Base-by-base conservation (phyloP, 352 stramenopile genomes). In the Lagenidium sp. region DNA sequence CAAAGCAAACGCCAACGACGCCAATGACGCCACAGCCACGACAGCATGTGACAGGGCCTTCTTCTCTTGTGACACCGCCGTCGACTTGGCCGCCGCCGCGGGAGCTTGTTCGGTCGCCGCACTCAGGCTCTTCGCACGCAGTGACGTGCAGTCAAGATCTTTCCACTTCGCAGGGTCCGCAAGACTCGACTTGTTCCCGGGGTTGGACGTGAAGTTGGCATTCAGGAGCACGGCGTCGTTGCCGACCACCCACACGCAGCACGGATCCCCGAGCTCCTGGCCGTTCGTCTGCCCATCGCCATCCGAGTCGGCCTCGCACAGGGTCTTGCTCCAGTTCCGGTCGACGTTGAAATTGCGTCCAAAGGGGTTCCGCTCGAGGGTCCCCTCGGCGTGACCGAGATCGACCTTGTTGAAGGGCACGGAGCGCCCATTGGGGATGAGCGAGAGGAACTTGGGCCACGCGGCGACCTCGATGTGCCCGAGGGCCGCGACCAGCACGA, bases 201-300 rank as follows among this genome's bases (percentile, higher is more conserved):
- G 28, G 28, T 32, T 32, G 28, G 28, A 32, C 38, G 4, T 44
- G 23, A 13, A 11, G 38, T n/a, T 44, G 38, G 38, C 25, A 16
- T 13, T 26, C 2, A 23, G 25, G 13, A 55, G 47, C 16, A 46
- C 7, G 15, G 41, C 39, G 42, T 57, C 41, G 6, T 37, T 35
- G 11, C 42, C 43, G 3, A 40, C 26, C 6, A 23, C 38, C 68
- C 71, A 94, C 18, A 65, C 49, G 50, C 83, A 95, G 61, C 75
- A 79, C 37, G 79, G 79, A 48, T 95, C 83, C 4, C 83, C 80
- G 10, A 93, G 72, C 53, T 94, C 82, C 44, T 91, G 54, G 29
- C 80, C 80, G 60, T 94, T 94, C 32, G 79, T 92, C 26, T 77
- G 62, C 1, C 82, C 82, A 47, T 94, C 82, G 21, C 72, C 66